A percentile compares a stretch with the other conserved stretches of the same genome.
phyloP scores from a whole-genome alignment of 805 yeast species.

The Barnettozyma vustinii region DNA sequence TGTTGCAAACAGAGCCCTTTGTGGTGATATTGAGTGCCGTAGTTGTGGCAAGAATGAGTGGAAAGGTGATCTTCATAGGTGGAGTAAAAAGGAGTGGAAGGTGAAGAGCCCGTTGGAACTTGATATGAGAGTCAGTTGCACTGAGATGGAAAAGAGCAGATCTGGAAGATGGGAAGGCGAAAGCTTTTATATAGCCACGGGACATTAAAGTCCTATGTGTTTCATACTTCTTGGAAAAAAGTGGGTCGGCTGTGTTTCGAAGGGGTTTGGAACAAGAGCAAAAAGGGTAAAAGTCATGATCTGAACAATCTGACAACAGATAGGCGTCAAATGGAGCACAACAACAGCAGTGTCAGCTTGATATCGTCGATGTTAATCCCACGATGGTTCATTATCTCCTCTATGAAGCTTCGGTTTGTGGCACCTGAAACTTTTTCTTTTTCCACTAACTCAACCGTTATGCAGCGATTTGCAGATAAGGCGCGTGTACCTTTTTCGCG shows the following conservation, averaged over 20 bases:
- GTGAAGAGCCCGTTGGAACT: neutral
- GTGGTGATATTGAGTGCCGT: slow-evolving; percentile 9
- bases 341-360: neutral
- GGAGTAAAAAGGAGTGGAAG: neutral
- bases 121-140: neutral
- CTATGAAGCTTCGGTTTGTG: neutral
- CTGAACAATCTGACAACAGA: neutral
- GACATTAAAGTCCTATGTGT: neutral
- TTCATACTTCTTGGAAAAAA: neutral
- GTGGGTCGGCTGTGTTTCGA: neutral
- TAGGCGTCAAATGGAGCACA: neutral
- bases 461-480: neutral
- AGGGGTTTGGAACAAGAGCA: neutral
- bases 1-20: slow-evolving; percentile 34
- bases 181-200: neutral
- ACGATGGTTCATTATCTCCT: neutral
- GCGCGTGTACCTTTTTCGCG: neutral
- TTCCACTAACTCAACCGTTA: neutral
- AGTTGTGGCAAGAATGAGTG: neutral
- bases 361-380: too few species aligned
- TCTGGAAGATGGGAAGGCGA: neutral
- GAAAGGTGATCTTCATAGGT: neutral
- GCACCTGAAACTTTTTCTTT: neutral
- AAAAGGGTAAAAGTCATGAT: neutral
- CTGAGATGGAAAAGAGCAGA: neutral